Base-by-base conservation (phyloP, 2,329 filamentous ascomycete species). In the Monilinia vaccinii-corymbosi region DNA sequence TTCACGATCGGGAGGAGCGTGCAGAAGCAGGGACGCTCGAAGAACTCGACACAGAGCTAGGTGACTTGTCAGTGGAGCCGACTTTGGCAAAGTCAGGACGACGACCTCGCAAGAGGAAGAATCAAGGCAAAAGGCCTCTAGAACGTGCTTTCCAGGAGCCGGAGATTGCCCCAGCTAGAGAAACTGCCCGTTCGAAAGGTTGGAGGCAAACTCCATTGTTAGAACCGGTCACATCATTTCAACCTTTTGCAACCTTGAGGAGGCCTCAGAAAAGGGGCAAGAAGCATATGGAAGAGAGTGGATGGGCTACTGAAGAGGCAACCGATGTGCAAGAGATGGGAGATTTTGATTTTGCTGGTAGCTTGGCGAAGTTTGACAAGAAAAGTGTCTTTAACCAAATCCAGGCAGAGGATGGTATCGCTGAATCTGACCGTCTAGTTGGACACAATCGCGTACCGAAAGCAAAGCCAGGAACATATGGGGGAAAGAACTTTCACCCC, bases 221-320 rank as follows among this genome's bases (percentile, higher is more conserved):
- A 21, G 81, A 86, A 69, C 83, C 80, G 60, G 84, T 78, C 9
- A 73, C 81, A 3, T 82, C 81, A 0, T 87, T 86, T 62, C 84
- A 86, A 68, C 83, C 83, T 0, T 86, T 82, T 66, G 75, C 78
- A 47, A 80, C 80, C 0, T 71, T 86, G 1, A 91, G 81, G 77
- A 86, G 72, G 72, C 74, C 77, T 66, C 78, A 76, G 72, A 60
- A 77, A 73, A 66, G 73, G 71, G 49, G 61, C 7, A 49, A 77
- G 75, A 66, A 14, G 34, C 61, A 73, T 71, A 71, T 69, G 38
- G 75, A 78, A 62, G 82, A 90, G 47, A 95, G 91, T 71, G 93
- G 91, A 4, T 97, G 93, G 92, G 91, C 90, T 4, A 97, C 93
- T 0, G 94, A 97, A 71, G 93, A 97, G 70, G 92, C 93, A 25